phyloP scores from a whole-genome alignment of 169 alveolate genomes.

The Cryptosporidium viatorum region DNA sequence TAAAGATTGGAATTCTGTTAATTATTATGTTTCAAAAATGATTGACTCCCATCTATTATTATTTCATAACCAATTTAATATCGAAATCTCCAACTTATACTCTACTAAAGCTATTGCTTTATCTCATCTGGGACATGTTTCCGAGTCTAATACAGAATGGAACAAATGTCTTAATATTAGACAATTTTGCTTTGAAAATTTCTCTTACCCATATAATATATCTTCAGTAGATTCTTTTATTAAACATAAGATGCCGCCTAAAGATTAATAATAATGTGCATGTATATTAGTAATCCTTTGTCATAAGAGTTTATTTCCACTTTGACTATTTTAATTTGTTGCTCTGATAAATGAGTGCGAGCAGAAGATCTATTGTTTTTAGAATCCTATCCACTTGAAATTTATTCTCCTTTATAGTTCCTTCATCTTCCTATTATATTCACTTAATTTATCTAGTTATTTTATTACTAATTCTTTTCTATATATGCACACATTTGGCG shows the following conservation, averaged over 20 bases:
- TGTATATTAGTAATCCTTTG: not conserved
- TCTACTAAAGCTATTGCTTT: constrained; percentile 63
- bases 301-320: not conserved
- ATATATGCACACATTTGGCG: constrained; percentile 7
- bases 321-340: not conserved
- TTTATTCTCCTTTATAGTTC: no score
- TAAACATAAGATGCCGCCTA: not conserved
- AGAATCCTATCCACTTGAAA: not conserved
- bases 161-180: not conserved
- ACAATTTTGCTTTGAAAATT: constrained; percentile 9
- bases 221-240: not conserved
- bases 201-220: not conserved
- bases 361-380: not conserved
- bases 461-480: no score
- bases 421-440: no score
- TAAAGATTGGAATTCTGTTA: constrained; percentile 29
- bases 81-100: constrained; percentile 44
- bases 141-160: constrained; percentile 41
- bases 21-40: constrained; percentile 32
- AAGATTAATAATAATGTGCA: not conserved
- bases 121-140: not conserved
- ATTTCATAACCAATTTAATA: not conserved
- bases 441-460: not conserved
- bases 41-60: constrained; percentile 17
- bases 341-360: no score